Evolutionary conservation across 768 basidiomycete species (phyloP), one percentile per base, ranked within the genome.

Genomic region (Podaxis carcinomalis): DNA sequence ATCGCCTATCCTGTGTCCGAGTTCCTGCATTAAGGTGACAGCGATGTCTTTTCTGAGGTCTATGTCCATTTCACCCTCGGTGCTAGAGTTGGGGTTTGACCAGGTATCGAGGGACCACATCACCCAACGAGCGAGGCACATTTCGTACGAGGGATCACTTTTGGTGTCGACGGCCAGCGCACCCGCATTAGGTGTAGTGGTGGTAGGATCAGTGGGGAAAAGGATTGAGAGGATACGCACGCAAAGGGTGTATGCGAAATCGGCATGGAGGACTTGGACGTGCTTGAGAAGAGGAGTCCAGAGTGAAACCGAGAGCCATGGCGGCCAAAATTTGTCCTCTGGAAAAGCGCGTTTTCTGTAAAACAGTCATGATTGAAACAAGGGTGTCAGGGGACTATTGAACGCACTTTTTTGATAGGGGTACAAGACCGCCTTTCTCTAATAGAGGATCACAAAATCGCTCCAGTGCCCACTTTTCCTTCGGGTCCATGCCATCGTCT

Each of bases 371-470:
- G 21, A 51, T 44, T 56, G 36, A 77, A 65, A 83, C 79, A 80
- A 16, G 80, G 78, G 1, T 79, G 47, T 71, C 11, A 44, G 10
- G 19, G 16, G 32, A 58, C 21, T 60, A 36, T 66, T 40, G 27
- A 46, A 40, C 82, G 64, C 64, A 95, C 96, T 87, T 94, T 75
- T 87, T 91, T 1, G 93, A 89, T 1, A 90, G 65, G 6, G 96
- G 95, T 3, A 98, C 88, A 6, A 98, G 75, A 9, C 78, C 83
- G 9, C 93, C 93, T 62, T 81, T 83, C 59, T 85, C 86, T 52
- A 91, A 65, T 11, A 98, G 74, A 0, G 73, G 80, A 51, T 88
- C 84, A 57, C 85, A 87, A 1, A 98, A 72, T 37, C 74, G 73
- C 56, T 91, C 88, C 46, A 92, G 68, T 5, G 88, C 89, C 82